Evolutionary conservation across 2,329 filamentous ascomycete species (phyloP), one percentile per base, ranked within the genome.

Genomic region (Cordyceps militaris): DNA sequence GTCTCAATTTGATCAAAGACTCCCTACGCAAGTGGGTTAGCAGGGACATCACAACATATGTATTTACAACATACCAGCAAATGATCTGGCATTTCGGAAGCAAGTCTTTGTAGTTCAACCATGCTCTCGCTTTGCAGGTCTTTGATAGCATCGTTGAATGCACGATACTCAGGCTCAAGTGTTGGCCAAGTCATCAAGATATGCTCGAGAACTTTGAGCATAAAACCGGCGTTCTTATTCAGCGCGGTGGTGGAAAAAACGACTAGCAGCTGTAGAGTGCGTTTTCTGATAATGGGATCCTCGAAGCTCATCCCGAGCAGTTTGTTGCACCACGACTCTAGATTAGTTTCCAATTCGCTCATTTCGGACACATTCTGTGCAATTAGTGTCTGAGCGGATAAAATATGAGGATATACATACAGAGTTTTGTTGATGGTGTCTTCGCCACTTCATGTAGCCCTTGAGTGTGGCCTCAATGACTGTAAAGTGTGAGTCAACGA

Each of bases 81-180:
- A 67, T 96, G 88, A 69, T 97, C 89, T 0, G 94, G 88, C 80
- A 97, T 96, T 65, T 91, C 90, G 61, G 89, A 85, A 7, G 93
- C 93, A 42, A 99, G 78, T 58, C 92, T 84, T 66, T 96, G 91
- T 59, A 97, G 79, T 70, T 99, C 93, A 57, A 91, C 81, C 71
- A 91, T 91, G 65, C 90, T 89, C 66, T 95, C 84, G 3, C 82
- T 83, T 68, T 97, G 91, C 16, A 99, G 79, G 59, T 95, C 90
- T 67, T 92, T 94, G 36, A 97, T 88, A 1, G 92, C 87, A 62
- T 97, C 94, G 14, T 89, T 91, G 70, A 92, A 96, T 3, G 84
- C 76, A 42, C 82, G 79, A 65, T 88, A 83, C 46, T 87, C 83
- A 2, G 87, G 85, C 57, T 89, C 82, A 44, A 89, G 83, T 3